phyloP scores from a whole-genome alignment of 2,329 filamentous ascomycete genomes.

The Aspergillus novofumigatus region DNA sequence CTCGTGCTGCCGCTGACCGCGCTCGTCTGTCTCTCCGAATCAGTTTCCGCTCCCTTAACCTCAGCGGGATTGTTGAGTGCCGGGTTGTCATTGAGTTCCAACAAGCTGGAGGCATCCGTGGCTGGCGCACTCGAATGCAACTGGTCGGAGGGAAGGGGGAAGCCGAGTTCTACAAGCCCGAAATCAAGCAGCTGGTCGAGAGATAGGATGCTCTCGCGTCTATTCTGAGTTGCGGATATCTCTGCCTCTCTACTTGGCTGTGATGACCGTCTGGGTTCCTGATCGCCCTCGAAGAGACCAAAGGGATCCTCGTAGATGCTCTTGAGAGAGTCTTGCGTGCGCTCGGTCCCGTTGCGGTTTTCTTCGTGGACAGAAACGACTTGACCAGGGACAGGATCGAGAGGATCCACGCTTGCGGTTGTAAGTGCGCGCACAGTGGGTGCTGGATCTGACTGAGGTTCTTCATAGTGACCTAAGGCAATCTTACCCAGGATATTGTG shows the following conservation, averaged over 20 bases:
- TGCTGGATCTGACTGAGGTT: slow-evolving; percentile 8
- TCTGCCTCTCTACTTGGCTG: neutral
- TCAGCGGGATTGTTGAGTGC: neutral
- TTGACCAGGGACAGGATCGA: neutral
- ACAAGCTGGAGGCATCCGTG: slow-evolving; percentile 3
- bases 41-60: neutral
- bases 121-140: neutral
- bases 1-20: neutral
- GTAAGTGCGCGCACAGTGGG: neutral
- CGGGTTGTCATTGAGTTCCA: slow-evolving; percentile 13
- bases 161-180: slow-evolving; percentile 6
- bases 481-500: slow-evolving; percentile 66
- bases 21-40: neutral
- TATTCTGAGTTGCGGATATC: slow-evolving; percentile 2
- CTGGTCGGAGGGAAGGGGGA: neutral
- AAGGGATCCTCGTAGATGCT: slow-evolving; percentile 12
- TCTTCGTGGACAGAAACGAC: neutral
- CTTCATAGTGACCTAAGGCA: slow-evolving; percentile 46
- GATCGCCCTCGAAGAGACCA: slow-evolving; percentile 9
- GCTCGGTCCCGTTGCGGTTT: neutral
- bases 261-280: neutral
- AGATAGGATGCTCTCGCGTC: slow-evolving; percentile 5
- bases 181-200: slow-evolving; percentile 21
- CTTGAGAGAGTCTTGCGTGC: neutral
- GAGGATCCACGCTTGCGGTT: neutral